These are phyloP conservation scores for Fusarium robinianum DNA, from an alignment of 2,329 filamentous ascomycete species.

Conservation along the genomic window DNA sequence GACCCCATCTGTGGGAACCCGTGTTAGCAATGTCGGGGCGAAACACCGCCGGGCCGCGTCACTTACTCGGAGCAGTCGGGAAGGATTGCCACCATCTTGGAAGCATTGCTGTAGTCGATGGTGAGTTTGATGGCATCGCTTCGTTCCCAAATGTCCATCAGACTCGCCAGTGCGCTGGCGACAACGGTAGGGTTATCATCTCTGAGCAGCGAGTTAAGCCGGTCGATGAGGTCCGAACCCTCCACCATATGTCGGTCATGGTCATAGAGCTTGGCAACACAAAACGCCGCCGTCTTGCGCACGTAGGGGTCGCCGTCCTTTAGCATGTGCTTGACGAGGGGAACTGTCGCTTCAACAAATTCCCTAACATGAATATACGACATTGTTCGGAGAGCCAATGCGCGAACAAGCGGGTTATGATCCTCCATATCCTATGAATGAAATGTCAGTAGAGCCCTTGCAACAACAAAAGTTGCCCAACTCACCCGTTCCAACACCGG, in stretches of 20 bases:
- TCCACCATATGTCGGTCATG: conserved; percentile 92
- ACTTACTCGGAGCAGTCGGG: conserved; percentile 95
- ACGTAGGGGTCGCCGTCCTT: conserved; percentile 92
- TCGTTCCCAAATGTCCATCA: conserved; percentile 98
- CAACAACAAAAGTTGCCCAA: background rate
- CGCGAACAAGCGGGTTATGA: conserved; percentile 86
- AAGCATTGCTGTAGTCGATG: conserved; percentile 96
- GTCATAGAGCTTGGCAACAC: conserved; percentile 96
- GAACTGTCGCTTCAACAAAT: conserved; percentile 89
- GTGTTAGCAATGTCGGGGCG: conserved; percentile 14
- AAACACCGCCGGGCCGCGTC: background rate
- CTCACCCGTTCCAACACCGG: conserved; percentile 80
- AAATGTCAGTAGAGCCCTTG: conserved; percentile 23
- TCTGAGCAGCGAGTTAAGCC: conserved; percentile 83
- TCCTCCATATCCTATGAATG: conserved; percentile 87
- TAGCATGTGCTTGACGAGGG: conserved; percentile 80
- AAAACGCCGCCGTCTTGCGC: conserved; percentile 94
- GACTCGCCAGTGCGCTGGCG: conserved; percentile 83
- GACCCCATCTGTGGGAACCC: conserved; percentile 75
- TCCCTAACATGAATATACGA: conserved; percentile 97
- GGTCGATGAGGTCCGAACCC: conserved; percentile 86
- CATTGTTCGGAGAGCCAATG: conserved; percentile 89
- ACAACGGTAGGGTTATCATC: conserved; percentile 98
- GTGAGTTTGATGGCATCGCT: conserved; percentile 98
- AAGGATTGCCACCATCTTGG: conserved; percentile 95